Evolutionary conservation across 2,329 filamentous ascomycete species (phyloP), one percentile per base, ranked within the genome.

Genomic region (Xylaria sp.): DNA sequence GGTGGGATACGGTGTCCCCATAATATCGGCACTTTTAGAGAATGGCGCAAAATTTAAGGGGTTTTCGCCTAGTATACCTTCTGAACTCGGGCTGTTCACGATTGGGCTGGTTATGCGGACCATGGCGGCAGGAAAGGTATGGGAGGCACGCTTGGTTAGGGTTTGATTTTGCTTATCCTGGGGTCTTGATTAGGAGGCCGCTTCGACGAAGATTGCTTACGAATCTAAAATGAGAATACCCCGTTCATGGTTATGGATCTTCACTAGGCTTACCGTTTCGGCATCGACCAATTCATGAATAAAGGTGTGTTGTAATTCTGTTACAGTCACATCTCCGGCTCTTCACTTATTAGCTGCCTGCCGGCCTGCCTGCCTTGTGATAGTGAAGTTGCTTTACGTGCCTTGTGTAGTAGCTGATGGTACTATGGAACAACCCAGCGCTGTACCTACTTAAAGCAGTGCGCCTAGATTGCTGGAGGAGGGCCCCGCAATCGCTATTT

Each of bases 21-120:
- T 38, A 62, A 51, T 40, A 60, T 51, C 25, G 64, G 50, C 31
- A 64, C 49, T 52, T 40, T 53, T 66, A 61, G 37, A 64, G 40
- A 38, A 58, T 42, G 61, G 64, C 52, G 51, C 43, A 59, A 37
- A 51, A 43, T 52, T 35, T 38, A 45, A 50, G 57, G 21, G 12
- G 35, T 55, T 55, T 37, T 28, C 25, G 53, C n/a, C 57, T 53
- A 11, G 33, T 52, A 52, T n/a, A 43, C 35, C 42, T 61, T 47
- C n/a, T 51, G 17, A 37, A 57, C 33, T 60, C 42, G 46, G 57
- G 50, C 25, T 50, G 19, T 43, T 47, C 19, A 55, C 54, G 40
- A 43, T 35, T 56, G 33, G 46, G 31, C 51, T 57, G 37, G 57
- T 55, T 19, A 51, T 54, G 31, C 51, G 61, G 37, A 60, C 52